Base-by-base conservation (phyloP, 2,329 filamentous ascomycete species). In the Aspergillus japonicus region DNA sequence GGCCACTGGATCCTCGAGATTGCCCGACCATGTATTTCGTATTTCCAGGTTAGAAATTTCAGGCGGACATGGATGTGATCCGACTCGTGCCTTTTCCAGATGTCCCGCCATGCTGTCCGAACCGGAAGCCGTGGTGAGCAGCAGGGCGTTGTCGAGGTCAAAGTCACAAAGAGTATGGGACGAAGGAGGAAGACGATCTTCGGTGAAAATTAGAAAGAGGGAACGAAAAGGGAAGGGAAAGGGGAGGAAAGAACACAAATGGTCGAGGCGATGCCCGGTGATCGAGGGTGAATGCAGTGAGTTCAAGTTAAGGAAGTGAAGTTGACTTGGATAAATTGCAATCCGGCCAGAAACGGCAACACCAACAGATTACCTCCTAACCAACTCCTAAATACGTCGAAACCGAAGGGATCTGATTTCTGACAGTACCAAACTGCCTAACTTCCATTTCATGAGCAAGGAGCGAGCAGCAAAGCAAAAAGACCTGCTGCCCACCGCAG, bases 1-100 rank as follows among this genome's bases (percentile, higher is more conserved):
- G 23, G 66, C 59, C 19, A 72, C 68, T 29, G 68, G 62, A 31
- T 68, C 64, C 8, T 52, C 54, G 3, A 58, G 55, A 31, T 68
- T 61, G 3, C 73, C 74, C 54, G 64, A 65, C 74, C 74, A 76
- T 14, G 67, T 67, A 14, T 71, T 70, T 35, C 61, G 66, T 23
- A 76, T 47, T 44, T 75, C 70, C 8, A 76, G 64, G 26, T 71
- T 68, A 44, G 57, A 68, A 56, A 72, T 66, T 6, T 65, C 58
- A 3, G 57, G 67, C 57, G 48, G 29, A 49, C n/a, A 56, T 51
- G 21, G 60, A 51, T 19, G 57, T 24, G 24, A 24, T 11, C 33
- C n/a, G 44, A 47, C n/a, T n/a, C 5, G 21, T 24, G 23, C 6
- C 8, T 53, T 48, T 5, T 14, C 48, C 47, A 24, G 47, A 29